A percentile compares a stretch with the other conserved stretches of the same genome.
These are phyloP conservation scores for Hortiboletus campestris DNA, from an alignment of 768 basidiomycete genomes.

Conservation along the genomic window DNA sequence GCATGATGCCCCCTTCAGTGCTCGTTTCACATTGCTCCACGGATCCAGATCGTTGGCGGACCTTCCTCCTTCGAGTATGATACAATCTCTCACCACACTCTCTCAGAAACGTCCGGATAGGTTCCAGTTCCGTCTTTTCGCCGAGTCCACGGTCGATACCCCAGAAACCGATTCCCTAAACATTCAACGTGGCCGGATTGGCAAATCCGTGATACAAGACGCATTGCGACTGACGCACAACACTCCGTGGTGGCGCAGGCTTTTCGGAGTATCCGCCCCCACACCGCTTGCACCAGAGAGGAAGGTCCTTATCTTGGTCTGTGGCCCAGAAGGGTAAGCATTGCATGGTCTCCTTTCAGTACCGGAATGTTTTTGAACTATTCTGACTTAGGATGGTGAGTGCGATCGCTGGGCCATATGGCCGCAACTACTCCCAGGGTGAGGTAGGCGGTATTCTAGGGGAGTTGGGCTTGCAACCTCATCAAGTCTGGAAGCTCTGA, in stretches of 20 bases:
- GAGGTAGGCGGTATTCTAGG: conserved; percentile 63
- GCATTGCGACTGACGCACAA: conserved; percentile 34
- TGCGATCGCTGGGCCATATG: conserved; percentile 73
- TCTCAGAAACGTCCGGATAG: conserved; percentile 52
- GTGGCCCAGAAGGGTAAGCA: conserved; percentile 80
- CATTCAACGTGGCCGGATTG: conserved; percentile 54
- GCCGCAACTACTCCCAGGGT: conserved; percentile 75
- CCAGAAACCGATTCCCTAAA: conserved; percentile 16
- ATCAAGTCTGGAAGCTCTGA: conserved; percentile 70
- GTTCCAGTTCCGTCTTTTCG: conserved; percentile 60
- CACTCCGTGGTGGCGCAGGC: conserved; percentile 31
- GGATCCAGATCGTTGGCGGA: conserved; percentile 60
- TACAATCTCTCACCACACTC: conserved; percentile 50
- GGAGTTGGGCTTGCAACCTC: conserved; percentile 57
- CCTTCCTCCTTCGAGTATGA: conserved; percentile 64
- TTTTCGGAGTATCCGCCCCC: conserved; percentile 16
- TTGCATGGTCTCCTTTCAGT: not conserved
- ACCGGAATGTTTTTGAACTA: not conserved
- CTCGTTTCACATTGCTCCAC: conserved; percentile 73
- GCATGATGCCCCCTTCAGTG: conserved; percentile 28
- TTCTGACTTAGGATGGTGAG: conserved; percentile 59
- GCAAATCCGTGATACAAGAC: conserved; percentile 44
- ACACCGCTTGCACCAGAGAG: conserved; percentile 26
- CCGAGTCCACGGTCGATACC: conserved; percentile 42
- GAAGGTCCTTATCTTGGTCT: conserved; percentile 67